Base-by-base conservation (phyloP, 106 monocot genomes). In the Dioscorea zingiberensis region DNA sequence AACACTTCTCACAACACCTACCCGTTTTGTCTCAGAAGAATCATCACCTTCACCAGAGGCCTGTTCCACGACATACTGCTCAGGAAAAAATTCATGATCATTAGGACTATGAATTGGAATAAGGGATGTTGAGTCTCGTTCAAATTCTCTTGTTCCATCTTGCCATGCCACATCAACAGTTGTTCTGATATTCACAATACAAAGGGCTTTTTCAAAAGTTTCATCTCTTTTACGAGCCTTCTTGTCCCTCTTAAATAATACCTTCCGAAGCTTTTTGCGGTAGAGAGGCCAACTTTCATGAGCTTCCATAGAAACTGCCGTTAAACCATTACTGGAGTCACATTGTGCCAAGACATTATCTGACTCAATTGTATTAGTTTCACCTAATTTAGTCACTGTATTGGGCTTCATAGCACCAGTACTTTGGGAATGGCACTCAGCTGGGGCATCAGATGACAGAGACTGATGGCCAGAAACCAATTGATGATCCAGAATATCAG, bases 41-140 rank as follows among this genome's bases (percentile, higher is more conserved):
- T 86, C 82, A 28, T 80, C 88, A 59, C 49, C 72, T 67, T 89
- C 93, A 77, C 80, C 81, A 44, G 83, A 60, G 26, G 77, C 67
- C 66, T 93, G 81, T 61, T 99, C 98, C 65, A 89, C 79, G 18
- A 99, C 93, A 83, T 93, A 99, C 58, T 89, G 86, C 69, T 93
- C 89, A 22, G 98, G 98, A 48, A 99, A 99, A 54, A 93, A 99
- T 38, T 99, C 98, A 62, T 87, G 88, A 61, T 93, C 98, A 62
- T 73, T 84, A 16, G 98, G 89, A 70, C 67, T 87, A 12, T 76
- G 86, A 62, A 99, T 80, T 58, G 93, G 86, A 62, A 93, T 77
- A 17, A 99, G 28, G 53, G 71, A 85, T 58, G 65, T 99, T 45
- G 98, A 82, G 13, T 84, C 74, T 25, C 89, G 25, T 21, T 76